Base-by-base conservation (phyloP, 768 basidiomycete species). In the Rhizopogon vesiculosus region DNA sequence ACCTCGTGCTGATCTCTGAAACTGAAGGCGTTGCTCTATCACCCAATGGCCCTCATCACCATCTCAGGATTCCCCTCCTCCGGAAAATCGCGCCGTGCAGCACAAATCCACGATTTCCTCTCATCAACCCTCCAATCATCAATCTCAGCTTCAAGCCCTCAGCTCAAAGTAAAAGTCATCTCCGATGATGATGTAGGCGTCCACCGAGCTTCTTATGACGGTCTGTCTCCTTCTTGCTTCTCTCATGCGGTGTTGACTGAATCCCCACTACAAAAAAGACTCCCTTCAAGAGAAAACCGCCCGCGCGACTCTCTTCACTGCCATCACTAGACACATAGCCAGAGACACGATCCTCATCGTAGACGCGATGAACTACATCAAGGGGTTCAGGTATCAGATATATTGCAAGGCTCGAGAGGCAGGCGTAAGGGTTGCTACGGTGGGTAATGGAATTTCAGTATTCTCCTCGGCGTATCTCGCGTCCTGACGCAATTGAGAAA, bases 381-480 rank as follows among this genome's bases (percentile, higher is more conserved):
- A 99, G 69, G 96, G 96, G 10, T 97, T 93, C 67, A 85, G 97
- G 31, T 99, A 99, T 71, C 97, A 99, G 69, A 86, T 99, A 75
- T 97, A 98, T 67, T 98, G 96, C 66, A 91, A 92, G 1, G 95
- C 94, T 5, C 76, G 93, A 51, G 97, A 99, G 66, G 80, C 86
- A 61, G 89, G 87, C 62, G 76, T 93, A 28, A 78, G 95, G 35
- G 84, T 89, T 5, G 93, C 90, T 69, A 98, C 97, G 45, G 95
- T 97, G 61, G 62, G 83, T 76, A 62, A 39, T 41, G 41, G 19
- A 56, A 16, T n/a, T 38, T 7, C n/a, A 16, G 40, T 13, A 52
- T 53, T 50, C 60, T 63, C 43, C 55, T 46, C 10, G 28, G 15
- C 16, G 13, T 35, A 18, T 19, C 22, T n/a, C 19, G 57, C 22